A percentile compares a stretch with the other conserved stretches of the same genome.
phyloP scores from a whole-genome alignment of 352 stramenopile genomes.

The Pythium coloratum region DNA sequence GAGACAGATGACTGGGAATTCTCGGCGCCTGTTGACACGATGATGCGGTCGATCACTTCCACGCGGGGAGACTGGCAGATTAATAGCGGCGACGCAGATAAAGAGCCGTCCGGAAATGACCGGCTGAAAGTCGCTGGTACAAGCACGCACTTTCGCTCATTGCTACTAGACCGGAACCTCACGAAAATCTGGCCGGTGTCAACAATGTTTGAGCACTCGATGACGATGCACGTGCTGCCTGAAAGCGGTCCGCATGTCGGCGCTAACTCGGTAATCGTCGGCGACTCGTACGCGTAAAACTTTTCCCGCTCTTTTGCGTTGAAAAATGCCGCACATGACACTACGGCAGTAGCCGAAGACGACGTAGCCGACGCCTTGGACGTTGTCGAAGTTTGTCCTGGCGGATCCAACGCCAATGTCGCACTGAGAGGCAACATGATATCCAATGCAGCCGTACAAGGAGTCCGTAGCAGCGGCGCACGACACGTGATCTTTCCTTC shows the following conservation, averaged over 20 bases:
- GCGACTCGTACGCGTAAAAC: conserved; percentile 75
- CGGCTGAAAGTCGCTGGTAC: conserved; percentile 57
- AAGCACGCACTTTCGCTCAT: conserved; percentile 64
- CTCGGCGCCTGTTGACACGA: conserved; percentile 9
- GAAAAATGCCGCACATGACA: conserved; percentile 32
- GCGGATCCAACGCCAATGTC: background rate
- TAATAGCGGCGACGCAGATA: conserved; percentile 52
- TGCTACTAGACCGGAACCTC: conserved; percentile 58
- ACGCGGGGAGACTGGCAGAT: conserved; percentile 57
- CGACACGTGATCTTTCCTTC: conserved; percentile 48
- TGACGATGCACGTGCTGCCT: conserved; percentile 55
- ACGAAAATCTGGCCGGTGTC: conserved; percentile 79
- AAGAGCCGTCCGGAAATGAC: conserved; percentile 53
- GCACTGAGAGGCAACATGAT: conserved; percentile 38
- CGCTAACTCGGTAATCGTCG: conserved; percentile 54
- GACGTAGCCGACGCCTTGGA: background rate
- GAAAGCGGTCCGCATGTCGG: conserved; percentile 60
- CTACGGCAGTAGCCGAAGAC: background rate
- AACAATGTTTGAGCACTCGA: conserved; percentile 60
- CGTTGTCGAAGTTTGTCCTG: background rate
- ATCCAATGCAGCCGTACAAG: conserved; percentile 44
- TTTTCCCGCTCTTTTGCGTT: conserved; percentile 47
- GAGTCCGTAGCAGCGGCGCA: conserved; percentile 50
- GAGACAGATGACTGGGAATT: background rate
- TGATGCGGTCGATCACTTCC: conserved; percentile 52